Conservation (phyloP, 1,284 basidiomycete genomes). For the Athelia sp. region DNA sequence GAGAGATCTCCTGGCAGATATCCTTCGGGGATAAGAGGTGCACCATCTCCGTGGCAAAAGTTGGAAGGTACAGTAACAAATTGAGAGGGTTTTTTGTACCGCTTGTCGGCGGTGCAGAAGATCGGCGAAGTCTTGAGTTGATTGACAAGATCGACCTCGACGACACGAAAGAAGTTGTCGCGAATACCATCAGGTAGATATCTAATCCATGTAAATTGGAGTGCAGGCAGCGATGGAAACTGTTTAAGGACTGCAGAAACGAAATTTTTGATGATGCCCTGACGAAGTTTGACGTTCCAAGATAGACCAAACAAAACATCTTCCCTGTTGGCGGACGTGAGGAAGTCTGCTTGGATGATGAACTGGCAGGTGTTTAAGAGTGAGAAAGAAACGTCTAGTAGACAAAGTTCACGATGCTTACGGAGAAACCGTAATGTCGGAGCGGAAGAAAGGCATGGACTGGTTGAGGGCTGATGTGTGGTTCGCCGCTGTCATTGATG, state of each 20-base stretch:
- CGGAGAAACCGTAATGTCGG: constrained; percentile 13
- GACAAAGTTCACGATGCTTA: constrained; percentile 3
- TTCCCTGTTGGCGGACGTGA: constrained; percentile 17
- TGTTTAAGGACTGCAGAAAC: background rate
- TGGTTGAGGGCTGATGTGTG: constrained; percentile 8
- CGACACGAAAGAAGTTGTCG: background rate
- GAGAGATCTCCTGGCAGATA: background rate
- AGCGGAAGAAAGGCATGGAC: constrained; percentile 17
- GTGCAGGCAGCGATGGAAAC: background rate
- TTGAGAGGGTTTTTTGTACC: constrained; percentile 1
- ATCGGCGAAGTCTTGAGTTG: background rate
- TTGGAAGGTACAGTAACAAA: constrained; percentile 4
- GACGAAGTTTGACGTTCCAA: constrained; percentile 13
- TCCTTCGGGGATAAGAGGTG: background rate
- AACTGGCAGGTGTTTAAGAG: constrained; percentile 10
- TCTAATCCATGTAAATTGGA: background rate
- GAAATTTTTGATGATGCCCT: constrained; percentile 7
- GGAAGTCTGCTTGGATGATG: constrained; percentile 18
- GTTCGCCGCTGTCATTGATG: constrained; percentile 7
- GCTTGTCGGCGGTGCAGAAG: background rate
- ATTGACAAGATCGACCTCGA: background rate
- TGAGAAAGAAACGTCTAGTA: background rate
- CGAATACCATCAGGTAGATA: background rate
- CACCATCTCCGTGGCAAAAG: background rate
- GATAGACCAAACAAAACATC: constrained; percentile 9